Percentiles rank a stretch among this genome's conserved stretches.
phyloP scores from a whole-genome alignment of 2,329 filamentous ascomycete genomes.

The Aureobasidium leucospermi region DNA sequence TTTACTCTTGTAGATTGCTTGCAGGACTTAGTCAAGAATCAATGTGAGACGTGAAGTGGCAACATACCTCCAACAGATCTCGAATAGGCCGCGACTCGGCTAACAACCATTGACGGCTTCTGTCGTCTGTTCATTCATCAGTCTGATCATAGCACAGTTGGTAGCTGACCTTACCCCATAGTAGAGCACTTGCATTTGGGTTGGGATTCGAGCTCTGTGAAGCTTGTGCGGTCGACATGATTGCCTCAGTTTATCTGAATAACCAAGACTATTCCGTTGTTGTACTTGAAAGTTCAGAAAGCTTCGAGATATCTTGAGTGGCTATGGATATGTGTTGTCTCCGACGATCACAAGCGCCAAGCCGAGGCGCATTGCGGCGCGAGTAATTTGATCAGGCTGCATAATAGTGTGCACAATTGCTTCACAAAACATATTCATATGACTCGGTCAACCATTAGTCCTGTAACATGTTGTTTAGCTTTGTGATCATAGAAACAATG shows the following conservation, averaged over 20 bases:
- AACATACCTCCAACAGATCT: background rate
- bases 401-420: too few species aligned
- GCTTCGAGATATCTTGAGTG: background rate
- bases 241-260: too few species aligned
- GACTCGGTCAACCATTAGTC: too few species aligned
- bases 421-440: too few species aligned
- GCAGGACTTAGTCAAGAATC: background rate
- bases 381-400: too few species aligned
- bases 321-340: background rate
- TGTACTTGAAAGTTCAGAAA: too few species aligned
- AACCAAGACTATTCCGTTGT: too few species aligned
- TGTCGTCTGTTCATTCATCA: background rate
- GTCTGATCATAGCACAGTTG: background rate
- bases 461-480: too few species aligned
- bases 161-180: background rate
- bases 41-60: background rate
- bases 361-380: background rate
- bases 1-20: background rate
- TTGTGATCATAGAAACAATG: too few species aligned
- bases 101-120: background rate
- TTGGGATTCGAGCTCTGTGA: background rate
- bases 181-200: background rate
- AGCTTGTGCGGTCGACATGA: background rate
- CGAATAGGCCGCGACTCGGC: background rate
- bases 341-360: background rate